Conservation (phyloP, 169 alveolate species). For the Gregarina niphandrodes region DNA sequence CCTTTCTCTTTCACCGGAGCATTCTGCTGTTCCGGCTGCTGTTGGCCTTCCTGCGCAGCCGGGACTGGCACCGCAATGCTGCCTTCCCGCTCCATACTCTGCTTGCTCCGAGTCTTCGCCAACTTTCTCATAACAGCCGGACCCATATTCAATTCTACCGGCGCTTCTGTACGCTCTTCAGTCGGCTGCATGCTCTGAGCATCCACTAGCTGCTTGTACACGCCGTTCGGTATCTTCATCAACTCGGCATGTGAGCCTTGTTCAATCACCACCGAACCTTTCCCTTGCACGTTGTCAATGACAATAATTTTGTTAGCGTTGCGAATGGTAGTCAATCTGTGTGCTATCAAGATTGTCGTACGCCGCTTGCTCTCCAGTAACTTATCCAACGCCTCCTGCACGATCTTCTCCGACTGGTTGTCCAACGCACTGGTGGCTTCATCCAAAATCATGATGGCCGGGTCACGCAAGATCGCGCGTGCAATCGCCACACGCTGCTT, state of each 20-base stretch:
- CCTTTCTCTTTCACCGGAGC: too few species aligned
- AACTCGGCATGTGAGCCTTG: slow-evolving; percentile 32
- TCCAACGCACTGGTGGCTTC: slow-evolving; percentile 83
- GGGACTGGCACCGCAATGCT: too few species aligned
- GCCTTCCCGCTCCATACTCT: not conserved
- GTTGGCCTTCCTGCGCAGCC: too few species aligned
- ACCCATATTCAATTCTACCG: too few species aligned
- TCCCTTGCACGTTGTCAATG: slow-evolving; percentile 9
- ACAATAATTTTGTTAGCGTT: slow-evolving; percentile 16
- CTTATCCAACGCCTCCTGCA: slow-evolving; percentile 13
- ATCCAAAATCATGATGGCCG: slow-evolving; percentile 56
- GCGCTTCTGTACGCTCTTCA: too few species aligned
- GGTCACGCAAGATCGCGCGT: slow-evolving; percentile 43
- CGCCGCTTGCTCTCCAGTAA: slow-evolving; percentile 3
- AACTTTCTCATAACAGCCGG: too few species aligned
- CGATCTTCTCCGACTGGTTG: slow-evolving; percentile 8
- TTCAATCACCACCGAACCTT: slow-evolving; percentile 17
- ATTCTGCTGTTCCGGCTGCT: too few species aligned
- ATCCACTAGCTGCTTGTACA: slow-evolving; percentile 20
- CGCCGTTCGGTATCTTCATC: slow-evolving; percentile 25
- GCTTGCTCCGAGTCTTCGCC: slow-evolving; percentile 7
- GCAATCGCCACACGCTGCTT: slow-evolving; percentile 63
- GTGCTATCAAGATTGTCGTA: slow-evolving; percentile 41
- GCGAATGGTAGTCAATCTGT: slow-evolving; percentile 61
- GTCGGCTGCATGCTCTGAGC: slow-evolving; percentile 10